Evolutionary conservation across 1,284 basidiomycete species (phyloP).

Genomic region (Pyrrhoderma lamaoense): DNA sequence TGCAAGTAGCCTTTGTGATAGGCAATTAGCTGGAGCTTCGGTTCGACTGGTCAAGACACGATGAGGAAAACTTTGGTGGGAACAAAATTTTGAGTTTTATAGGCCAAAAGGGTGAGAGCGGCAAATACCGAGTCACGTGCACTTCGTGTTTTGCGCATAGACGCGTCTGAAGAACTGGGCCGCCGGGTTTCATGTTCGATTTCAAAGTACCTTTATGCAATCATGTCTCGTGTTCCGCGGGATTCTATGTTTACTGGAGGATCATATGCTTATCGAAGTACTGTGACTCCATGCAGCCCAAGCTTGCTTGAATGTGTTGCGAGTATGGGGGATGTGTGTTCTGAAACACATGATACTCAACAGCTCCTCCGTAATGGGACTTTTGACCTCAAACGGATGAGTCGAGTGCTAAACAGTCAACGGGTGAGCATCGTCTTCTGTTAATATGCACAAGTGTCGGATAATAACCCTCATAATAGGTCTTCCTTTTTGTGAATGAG

Average conservation of each 20-base stretch:
- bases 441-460: background rate
- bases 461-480: constrained; percentile 31
- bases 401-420: constrained; percentile 54
- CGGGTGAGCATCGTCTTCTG: constrained; percentile 34
- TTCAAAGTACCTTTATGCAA: background rate
- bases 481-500: constrained; percentile 65
- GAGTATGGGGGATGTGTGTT: constrained; percentile 68
- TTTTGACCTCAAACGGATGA: constrained; percentile 60
- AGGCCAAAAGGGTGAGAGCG: constrained; percentile 2
- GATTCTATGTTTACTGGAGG: constrained; percentile 15
- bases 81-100: constrained; percentile 15
- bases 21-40: constrained; percentile 10
- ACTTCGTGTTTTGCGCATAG: background rate
- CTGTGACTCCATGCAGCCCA: constrained; percentile 55
- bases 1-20: too few relatives aligned
- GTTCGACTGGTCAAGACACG: constrained; percentile 15
- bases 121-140: constrained; percentile 6
- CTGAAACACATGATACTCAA: constrained; percentile 66
- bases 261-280: constrained; percentile 41
- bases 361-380: constrained; percentile 62
- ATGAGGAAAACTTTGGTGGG: constrained; percentile 6
- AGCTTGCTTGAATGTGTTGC: constrained; percentile 64
- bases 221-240: constrained; percentile 17
- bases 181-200: background rate
- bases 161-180: background rate